Base-by-base conservation (phyloP, 306 rosid species). In the Erythrophleum fordii region DNA sequence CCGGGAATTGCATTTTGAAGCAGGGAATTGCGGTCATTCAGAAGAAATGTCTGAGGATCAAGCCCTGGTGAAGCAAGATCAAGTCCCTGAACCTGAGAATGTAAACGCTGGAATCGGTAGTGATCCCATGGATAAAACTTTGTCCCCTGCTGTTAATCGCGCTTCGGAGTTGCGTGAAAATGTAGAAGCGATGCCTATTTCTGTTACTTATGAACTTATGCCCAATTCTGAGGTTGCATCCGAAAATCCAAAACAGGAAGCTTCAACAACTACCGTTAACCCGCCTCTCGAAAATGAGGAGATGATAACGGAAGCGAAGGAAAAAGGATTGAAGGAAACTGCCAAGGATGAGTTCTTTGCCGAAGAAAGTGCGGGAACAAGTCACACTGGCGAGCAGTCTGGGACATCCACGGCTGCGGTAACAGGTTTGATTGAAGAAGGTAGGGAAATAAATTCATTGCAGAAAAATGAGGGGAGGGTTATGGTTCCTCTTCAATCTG, bases 281-380 rank as follows among this genome's bases (percentile, higher is more conserved):
- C 8, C 16, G 11, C 10, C 17, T 10, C 14, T 12, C 9, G 58
- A 55, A 71, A 55, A 53, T 18, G 55, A 60, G 72, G 42, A 68
- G 72, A 22, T 18, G 76, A 35, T 20, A 4, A 37, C 3, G 8
- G 72, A 72, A 17, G 34, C 11, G 28, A 45, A 77, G 11, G 80
- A 29, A 22, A 7, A 37, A 1, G 23, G 18, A 18, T 6, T n/a
- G 64, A 42, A 9, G 53, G 77, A 70, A 35, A 8, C 46, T 64
- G 1, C 46, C 46, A 35, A 26, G 3, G 11, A 26, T 55, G 26
- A 5, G 3, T 22, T 55, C 29, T 55, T 22, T 10, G 5, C 14
- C 11, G 88, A 76, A 31, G 90, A 88, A 68, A 35, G 72, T 11
- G 78, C 62, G 12, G 88, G 56, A 35, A 18, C 28, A 18, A 18